Conservation (phyloP, 495 filamentous ascomycete species). For the Penicillium crystallinum region DNA sequence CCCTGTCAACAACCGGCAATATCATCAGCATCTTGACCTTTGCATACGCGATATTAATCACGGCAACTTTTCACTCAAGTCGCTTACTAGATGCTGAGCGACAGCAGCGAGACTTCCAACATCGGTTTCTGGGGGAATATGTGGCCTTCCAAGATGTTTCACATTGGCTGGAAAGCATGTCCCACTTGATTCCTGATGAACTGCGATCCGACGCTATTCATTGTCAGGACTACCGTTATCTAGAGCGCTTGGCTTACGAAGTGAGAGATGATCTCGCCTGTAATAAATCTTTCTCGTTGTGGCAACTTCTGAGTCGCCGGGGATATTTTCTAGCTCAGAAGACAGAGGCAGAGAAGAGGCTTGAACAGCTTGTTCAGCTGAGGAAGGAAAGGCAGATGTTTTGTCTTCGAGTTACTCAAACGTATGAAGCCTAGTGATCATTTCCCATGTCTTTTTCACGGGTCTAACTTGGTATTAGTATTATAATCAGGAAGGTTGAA, state of each 20-base stretch:
- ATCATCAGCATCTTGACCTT: not conserved
- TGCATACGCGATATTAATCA: not conserved
- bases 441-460: not conserved
- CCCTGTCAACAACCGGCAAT: not conserved
- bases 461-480: not conserved
- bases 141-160: not conserved
- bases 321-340: not conserved
- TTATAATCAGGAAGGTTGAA: not conserved
- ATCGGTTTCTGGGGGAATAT: not conserved
- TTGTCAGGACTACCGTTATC: not conserved
- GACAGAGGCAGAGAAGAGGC: not conserved
- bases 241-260: not conserved
- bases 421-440: not conserved
- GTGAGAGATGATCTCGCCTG: not conserved
- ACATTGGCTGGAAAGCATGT: not conserved
- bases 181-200: not conserved
- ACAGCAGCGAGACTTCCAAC: not conserved
- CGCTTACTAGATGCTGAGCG: not conserved
- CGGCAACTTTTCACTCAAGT: not conserved
- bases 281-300: not conserved
- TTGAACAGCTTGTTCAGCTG: not conserved
- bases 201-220: not conserved
- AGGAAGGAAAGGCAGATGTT: not conserved
- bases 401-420: not conserved
- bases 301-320: not conserved